Percentiles rank a stretch among this genome's conserved stretches.
phyloP scores from a whole-genome alignment of 768 basidiomycete genomes.

The Psilocybe cubensis region DNA sequence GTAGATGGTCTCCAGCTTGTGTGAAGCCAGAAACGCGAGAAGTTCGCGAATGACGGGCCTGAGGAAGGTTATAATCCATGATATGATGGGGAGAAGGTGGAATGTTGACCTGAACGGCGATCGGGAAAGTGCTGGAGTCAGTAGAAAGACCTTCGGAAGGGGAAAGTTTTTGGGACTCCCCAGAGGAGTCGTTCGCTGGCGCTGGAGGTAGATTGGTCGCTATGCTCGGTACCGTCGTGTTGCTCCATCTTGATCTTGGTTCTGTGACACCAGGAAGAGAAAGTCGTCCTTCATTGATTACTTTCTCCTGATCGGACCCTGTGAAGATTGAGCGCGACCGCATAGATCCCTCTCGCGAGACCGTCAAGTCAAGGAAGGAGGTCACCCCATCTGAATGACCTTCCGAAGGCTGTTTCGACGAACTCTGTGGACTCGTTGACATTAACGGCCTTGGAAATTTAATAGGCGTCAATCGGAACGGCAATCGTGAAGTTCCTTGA shows the following conservation, averaged over 20 bases:
- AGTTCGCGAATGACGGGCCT: conserved; percentile 1
- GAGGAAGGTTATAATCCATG: conserved; percentile 13
- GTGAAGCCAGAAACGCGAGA: conserved; percentile 19
- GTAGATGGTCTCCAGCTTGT: conserved; percentile 28
- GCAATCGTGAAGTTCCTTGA: conserved; percentile 21
- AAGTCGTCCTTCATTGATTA: background rate
- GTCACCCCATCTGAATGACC: conserved; percentile 19
- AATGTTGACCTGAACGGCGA: conserved; percentile 43
- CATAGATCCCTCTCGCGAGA: conserved; percentile 24
- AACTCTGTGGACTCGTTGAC: background rate
- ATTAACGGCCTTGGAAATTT: conserved; percentile 10
- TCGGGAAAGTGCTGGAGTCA: conserved; percentile 40
- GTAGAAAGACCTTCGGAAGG: conserved; percentile 15
- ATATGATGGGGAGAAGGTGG: conserved; percentile 44
- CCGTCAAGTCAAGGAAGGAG: conserved; percentile 29
- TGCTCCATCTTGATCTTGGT: conserved; percentile 20
- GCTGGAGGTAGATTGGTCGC: conserved; percentile 15
- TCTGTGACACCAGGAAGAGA: conserved; percentile 12
- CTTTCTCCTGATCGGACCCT: conserved; percentile 4
- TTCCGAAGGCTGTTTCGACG: conserved; percentile 10
- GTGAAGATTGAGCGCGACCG: conserved; percentile 22
- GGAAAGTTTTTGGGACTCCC: conserved; percentile 12
- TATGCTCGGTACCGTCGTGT: conserved; percentile 37
- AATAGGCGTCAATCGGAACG: conserved; percentile 24
- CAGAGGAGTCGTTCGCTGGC: conserved; percentile 21